Percentiles rank a stretch among this genome's conserved stretches.
Evolutionary conservation across 2,329 filamentous ascomycete genomes (phyloP).

Genomic region (Colletotrichum euphorbiae): DNA sequence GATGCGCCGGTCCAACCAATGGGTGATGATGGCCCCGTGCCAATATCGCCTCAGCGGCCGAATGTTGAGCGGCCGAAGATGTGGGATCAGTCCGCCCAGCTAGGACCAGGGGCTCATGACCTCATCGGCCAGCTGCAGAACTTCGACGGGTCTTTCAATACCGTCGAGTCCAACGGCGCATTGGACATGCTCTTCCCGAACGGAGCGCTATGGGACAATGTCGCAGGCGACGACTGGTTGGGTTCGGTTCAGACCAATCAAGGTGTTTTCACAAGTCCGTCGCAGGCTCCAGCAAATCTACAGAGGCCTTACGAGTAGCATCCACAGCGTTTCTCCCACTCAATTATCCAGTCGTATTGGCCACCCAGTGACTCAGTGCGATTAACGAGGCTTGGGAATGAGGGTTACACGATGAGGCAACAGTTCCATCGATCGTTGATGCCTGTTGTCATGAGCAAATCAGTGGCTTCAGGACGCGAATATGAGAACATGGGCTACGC

Average conservation of each 20-base stretch:
- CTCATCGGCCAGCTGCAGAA: slow-evolving; percentile 31
- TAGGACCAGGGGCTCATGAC: slow-evolving; percentile 19
- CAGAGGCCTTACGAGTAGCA: slow-evolving; percentile 26
- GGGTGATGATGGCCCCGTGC: not conserved
- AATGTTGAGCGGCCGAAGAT: slow-evolving; percentile 10
- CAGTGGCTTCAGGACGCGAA: no score
- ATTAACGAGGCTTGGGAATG: no score
- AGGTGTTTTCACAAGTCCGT: slow-evolving; percentile 16
- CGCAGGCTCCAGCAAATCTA: slow-evolving; percentile 7
- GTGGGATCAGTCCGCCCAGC: slow-evolving; percentile 22
- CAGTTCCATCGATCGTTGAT: no score
- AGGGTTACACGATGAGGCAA: no score
- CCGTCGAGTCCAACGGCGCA: slow-evolving; percentile 30
- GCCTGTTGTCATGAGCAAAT: no score
- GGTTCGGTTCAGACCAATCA: slow-evolving; percentile 23
- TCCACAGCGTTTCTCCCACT: not conserved
- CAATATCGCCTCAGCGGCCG: slow-evolving; percentile 14
- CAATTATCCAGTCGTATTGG: no score
- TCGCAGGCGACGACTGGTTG: slow-evolving; percentile 30
- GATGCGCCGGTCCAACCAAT: slow-evolving; percentile 5
- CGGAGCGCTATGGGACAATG: slow-evolving; percentile 29
- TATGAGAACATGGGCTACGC: no score
- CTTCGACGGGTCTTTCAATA: slow-evolving; percentile 34
- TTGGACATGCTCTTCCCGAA: slow-evolving; percentile 37
- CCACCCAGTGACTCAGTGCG: no score